Conservation (phyloP, 2,329 filamentous ascomycete genomes). For the Coniochaeta sp. region DNA sequence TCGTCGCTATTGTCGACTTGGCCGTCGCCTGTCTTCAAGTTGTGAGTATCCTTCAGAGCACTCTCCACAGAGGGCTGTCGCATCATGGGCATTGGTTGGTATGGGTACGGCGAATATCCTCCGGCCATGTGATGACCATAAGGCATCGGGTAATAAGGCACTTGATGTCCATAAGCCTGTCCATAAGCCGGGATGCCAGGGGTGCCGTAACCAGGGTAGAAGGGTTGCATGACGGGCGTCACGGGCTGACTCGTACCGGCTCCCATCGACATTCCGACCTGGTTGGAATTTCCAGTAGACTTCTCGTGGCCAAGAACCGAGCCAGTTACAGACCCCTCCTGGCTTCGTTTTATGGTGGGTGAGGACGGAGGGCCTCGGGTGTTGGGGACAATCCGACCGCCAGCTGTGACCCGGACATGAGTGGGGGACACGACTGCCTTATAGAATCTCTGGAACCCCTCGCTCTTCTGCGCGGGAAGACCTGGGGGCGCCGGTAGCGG, state of each 20-base stretch:
- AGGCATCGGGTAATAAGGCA: slow-evolving; percentile 32
- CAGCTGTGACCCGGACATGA: slow-evolving; percentile 60
- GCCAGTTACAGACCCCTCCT: slow-evolving; percentile 27
- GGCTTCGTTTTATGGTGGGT: slow-evolving; percentile 40
- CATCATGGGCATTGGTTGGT: slow-evolving; percentile 7
- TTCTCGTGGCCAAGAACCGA: slow-evolving; percentile 3
- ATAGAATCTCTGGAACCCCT: slow-evolving; percentile 63
- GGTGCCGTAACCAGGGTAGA: slow-evolving; percentile 12
- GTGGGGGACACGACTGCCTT: slow-evolving; percentile 62
- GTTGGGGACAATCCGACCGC: slow-evolving; percentile 60
- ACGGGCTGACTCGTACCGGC: slow-evolving; percentile 9
- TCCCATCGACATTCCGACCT: not conserved
- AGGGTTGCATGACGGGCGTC: slow-evolving; percentile 15
- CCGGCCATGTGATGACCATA: slow-evolving; percentile 28
- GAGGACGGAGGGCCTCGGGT: slow-evolving; percentile 48
- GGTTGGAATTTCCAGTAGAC: not conserved
- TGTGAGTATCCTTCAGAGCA: slow-evolving; percentile 14
- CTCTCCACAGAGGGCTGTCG: slow-evolving; percentile 7
- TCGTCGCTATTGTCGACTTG: slow-evolving; percentile 4
- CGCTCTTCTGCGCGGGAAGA: slow-evolving; percentile 46
- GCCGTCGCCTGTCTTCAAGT: slow-evolving; percentile 12
- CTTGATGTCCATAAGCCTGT: slow-evolving; percentile 18
- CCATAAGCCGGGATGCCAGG: slow-evolving; percentile 11
- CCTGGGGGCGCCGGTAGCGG: slow-evolving; percentile 47
- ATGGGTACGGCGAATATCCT: slow-evolving; percentile 12